A percentile compares a stretch with the other conserved stretches of the same genome.
Evolutionary conservation across 495 filamentous ascomycete species (phyloP).

Genomic region (Bacidia gigantensis): DNA sequence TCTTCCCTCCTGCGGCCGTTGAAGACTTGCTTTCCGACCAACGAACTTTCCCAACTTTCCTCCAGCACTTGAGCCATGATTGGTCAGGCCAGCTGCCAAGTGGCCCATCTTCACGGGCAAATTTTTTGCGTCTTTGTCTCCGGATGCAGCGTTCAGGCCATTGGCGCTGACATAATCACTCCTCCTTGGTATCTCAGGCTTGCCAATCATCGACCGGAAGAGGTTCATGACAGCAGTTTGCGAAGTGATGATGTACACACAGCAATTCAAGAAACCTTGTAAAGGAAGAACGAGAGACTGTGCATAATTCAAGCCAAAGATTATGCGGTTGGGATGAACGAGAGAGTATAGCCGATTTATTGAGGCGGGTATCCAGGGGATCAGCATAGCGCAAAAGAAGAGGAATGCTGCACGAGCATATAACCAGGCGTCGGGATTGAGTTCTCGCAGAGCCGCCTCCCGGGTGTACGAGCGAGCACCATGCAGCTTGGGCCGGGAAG

Average conservation of each 20-base stretch:
- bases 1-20: slow-evolving; percentile 1
- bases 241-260: slow-evolving; percentile 63
- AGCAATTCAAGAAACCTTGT: slow-evolving; percentile 77
- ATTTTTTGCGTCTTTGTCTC: slow-evolving; percentile 2
- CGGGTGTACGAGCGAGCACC: slow-evolving; percentile 15
- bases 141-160: neutral
- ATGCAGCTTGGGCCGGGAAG: slow-evolving; percentile 10
- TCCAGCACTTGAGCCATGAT: neutral
- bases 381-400: slow-evolving; percentile 70
- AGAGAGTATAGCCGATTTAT: slow-evolving; percentile 64
- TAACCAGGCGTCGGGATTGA: slow-evolving; percentile 44
- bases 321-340: slow-evolving; percentile 36
- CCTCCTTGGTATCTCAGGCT: neutral
- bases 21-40: slow-evolving; percentile 6
- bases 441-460: slow-evolving; percentile 19
- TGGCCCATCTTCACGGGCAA: neutral
- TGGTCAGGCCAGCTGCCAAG: neutral
- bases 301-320: slow-evolving; percentile 50
- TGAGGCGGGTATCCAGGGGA: slow-evolving; percentile 77
- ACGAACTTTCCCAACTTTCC: slow-evolving; percentile 5
- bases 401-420: slow-evolving; percentile 74
- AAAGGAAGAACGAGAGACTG: slow-evolving; percentile 65
- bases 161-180: neutral
- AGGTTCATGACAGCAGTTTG: slow-evolving; percentile 19
- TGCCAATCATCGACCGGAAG: slow-evolving; percentile 3